phyloP scores from a whole-genome alignment of 2,329 filamentous ascomycete species.

The Apiospora kogelbergensis region DNA sequence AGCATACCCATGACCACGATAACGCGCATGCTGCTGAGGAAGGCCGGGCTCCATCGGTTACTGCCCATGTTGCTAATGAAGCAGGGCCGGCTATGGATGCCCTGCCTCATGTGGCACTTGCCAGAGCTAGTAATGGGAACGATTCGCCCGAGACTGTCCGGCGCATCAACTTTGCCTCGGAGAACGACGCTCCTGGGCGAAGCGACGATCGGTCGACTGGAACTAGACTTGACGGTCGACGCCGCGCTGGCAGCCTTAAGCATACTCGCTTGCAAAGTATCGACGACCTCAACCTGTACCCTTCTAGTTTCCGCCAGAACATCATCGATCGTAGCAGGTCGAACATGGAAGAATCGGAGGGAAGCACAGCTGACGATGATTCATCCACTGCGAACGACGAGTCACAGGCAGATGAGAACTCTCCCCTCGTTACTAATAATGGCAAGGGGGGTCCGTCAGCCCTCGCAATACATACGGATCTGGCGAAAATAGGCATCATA shows the following conservation, averaged over 20 bases:
- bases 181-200: conserved; percentile 29
- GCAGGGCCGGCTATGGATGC: conserved; percentile 60
- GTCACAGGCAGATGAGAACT: conserved; percentile 34
- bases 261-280: conserved; percentile 64
- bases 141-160: conserved; percentile 35
- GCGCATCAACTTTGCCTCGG: conserved; percentile 40
- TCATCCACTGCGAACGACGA: conserved; percentile 32
- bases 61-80: conserved; percentile 52
- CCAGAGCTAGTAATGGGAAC: conserved; percentile 38
- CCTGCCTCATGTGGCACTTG: conserved; percentile 61
- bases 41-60: conserved; percentile 45
- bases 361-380: conserved; percentile 53
- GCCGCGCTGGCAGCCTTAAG: conserved; percentile 48
- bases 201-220: conserved; percentile 30
- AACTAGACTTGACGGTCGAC: conserved; percentile 38
- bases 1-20: conserved; percentile 41
- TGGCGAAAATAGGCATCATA: conserved; percentile 21
- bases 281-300: conserved; percentile 79
- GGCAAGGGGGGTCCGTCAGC: conserved; percentile 14
- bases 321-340: conserved; percentile 82
- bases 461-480: conserved; percentile 27
- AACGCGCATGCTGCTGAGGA: conserved; percentile 47
- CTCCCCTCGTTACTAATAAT: conserved; percentile 34
- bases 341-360: conserved; percentile 56
- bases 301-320: conserved; percentile 85